These are phyloP conservation scores for Mariannaea elegans DNA, from an alignment of 2,329 filamentous ascomycete species.

Conservation along the genomic window DNA sequence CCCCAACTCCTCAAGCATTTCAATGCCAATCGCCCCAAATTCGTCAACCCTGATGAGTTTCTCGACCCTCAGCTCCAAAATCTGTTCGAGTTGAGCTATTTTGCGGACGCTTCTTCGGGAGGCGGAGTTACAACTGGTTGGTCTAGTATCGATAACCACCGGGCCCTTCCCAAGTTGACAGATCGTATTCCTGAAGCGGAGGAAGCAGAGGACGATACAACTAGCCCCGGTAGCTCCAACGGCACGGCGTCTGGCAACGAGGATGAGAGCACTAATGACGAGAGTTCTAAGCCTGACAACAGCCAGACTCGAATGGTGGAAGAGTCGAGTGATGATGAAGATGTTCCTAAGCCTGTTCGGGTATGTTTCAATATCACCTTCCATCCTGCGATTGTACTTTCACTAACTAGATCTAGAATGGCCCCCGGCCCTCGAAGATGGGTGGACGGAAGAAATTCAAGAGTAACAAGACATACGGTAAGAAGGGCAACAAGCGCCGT, in stretches of 20 bases:
- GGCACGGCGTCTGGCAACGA: constrained; percentile 60
- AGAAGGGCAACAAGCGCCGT: constrained; percentile 59
- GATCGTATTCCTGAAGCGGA: constrained; percentile 55
- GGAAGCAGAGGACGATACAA: constrained; percentile 56
- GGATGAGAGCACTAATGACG: constrained; percentile 63
- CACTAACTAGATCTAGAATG: constrained; percentile 17
- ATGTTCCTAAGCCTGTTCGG: constrained; percentile 42
- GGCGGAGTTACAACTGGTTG: constrained; percentile 76
- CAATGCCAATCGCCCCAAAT: constrained; percentile 61
- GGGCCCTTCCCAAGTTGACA: constrained; percentile 62
- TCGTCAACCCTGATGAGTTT: constrained; percentile 60
- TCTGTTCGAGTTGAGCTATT: constrained; percentile 81
- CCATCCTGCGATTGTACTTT: not conserved
- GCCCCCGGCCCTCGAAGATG: constrained; percentile 37
- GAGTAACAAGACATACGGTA: constrained; percentile 55
- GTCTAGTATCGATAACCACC: constrained; percentile 67
- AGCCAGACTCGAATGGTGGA: constrained; percentile 65
- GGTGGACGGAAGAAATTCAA: constrained; percentile 59
- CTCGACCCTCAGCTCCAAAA: constrained; percentile 72
- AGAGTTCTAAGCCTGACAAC: constrained; percentile 46
- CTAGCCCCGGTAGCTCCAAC: constrained; percentile 58
- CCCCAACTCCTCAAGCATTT: constrained; percentile 54
- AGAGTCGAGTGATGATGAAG: constrained; percentile 67
- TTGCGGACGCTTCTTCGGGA: constrained; percentile 56
- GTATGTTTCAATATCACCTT: constrained; percentile 32